A percentile compares a stretch with the other conserved stretches of the same genome.
Evolutionary conservation across 78 protist species (phyloP).

Genomic region (Dictyostelium discoideum): DNA sequence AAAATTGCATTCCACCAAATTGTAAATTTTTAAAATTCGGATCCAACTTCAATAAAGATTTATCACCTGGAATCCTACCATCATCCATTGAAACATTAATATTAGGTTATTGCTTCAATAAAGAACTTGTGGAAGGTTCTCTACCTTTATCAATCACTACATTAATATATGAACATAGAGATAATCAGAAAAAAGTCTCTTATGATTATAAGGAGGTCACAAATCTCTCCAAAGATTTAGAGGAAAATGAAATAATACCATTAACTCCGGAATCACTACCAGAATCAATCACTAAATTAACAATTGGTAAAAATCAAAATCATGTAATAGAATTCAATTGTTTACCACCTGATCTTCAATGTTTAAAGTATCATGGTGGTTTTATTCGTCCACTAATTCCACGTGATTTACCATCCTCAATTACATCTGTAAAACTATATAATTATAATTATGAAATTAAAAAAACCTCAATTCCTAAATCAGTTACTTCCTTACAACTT

Average conservation of each 20-base stretch:
- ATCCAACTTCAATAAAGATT: neutral
- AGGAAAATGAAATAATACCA: neutral
- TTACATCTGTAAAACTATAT: neutral
- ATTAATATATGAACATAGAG: neutral
- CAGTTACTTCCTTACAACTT: neutral
- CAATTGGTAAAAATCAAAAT: conserved; percentile 13
- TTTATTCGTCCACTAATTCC: neutral
- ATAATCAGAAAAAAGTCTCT: neutral
- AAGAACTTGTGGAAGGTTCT: neutral
- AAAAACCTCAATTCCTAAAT: neutral
- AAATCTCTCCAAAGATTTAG: neutral
- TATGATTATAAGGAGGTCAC: neutral
- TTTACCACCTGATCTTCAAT: neutral
- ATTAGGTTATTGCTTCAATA: neutral
- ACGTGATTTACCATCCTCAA: neutral
- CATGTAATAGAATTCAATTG: conserved; percentile 3
- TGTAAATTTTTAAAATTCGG: neutral
- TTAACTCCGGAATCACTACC: conserved; percentile 3
- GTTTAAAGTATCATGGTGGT: neutral
- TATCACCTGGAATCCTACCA: neutral
- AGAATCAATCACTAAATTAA: neutral
- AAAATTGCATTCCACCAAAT: neutral
- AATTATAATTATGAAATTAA: neutral
- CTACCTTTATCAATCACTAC: neutral
- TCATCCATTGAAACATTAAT: neutral